A percentile compares a stretch with the other conserved stretches of the same genome.
Evolutionary conservation across 2,329 filamentous ascomycete species (phyloP).

Genomic region (Fusarium caatingaense): DNA sequence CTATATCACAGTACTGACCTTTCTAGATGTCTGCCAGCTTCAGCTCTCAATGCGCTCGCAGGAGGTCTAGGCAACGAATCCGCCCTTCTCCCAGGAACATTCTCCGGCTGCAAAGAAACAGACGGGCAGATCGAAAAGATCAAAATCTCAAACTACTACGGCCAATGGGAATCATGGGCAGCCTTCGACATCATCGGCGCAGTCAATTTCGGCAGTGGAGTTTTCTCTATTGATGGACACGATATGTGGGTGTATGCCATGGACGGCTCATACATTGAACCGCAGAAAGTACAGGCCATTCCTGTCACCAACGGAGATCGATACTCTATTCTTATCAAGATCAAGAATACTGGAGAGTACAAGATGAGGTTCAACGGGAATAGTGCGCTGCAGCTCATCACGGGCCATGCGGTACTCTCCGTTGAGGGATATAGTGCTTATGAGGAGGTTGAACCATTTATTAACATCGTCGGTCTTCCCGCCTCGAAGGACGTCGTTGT

Average conservation of each 20-base stretch:
- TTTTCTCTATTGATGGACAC: constrained; percentile 64
- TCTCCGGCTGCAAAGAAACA: constrained; percentile 61
- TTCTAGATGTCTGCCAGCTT: constrained; percentile 44
- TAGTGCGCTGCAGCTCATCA: constrained; percentile 64
- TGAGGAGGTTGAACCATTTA: constrained; percentile 54
- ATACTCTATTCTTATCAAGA: constrained; percentile 62
- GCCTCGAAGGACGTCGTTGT: constrained; percentile 55
- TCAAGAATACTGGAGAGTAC: constrained; percentile 62
- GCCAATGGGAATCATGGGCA: constrained; percentile 54
- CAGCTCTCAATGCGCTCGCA: constrained; percentile 54
- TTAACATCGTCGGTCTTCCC: constrained; percentile 61
- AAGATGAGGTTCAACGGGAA: constrained; percentile 64
- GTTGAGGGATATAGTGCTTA: constrained; percentile 43
- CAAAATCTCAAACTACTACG: constrained; percentile 51
- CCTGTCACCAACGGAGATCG: constrained; percentile 62
- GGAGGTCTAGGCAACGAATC: constrained; percentile 48
- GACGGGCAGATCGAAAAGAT: constrained; percentile 58
- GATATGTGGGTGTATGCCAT: constrained; percentile 65
- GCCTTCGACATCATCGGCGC: constrained; percentile 67
- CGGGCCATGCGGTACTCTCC: constrained; percentile 62
- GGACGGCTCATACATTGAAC: constrained; percentile 66
- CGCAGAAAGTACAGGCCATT: constrained; percentile 61
- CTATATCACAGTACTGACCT: neutral
- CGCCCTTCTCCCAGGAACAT: constrained; percentile 56
- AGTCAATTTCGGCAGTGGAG: constrained; percentile 58